Base-by-base conservation (phyloP, 139 green algal species). In the Tetraselmis chui region DNA sequence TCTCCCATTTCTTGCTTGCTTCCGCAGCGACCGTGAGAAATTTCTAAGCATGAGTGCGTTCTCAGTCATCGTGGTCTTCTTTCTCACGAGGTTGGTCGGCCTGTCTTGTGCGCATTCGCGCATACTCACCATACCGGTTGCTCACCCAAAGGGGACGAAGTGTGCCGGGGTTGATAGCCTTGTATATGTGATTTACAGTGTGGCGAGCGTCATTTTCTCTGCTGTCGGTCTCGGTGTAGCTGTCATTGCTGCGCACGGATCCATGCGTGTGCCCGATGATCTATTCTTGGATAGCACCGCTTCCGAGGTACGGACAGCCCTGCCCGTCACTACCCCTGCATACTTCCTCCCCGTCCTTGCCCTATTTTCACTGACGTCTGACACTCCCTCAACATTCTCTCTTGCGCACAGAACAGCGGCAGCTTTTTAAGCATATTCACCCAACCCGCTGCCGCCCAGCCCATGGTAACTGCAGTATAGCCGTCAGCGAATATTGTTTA, bases 241-340 rank as follows among this genome's bases (percentile, higher is more conserved):
- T 5, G 85, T 92, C 29, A 91, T 98, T 26, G 89, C 82, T 1
- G 24, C 90, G 18, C 96, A 99, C 82, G 93, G 90, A 2, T 88
- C 92, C 1, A 81, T 92, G 24, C 84, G 92, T 2, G 88, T 93
- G 77, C 93, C 94, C 28, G 94, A 98, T 83, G 94, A 98, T 80
- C 89, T 98, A 0, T 97, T 98, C 86, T 82, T 92, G 32, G 94
- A 98, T n/a, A n/a, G n/a, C n/a, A n/a, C n/a, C 30, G 94, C 96
- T 22, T 67, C 45, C 11, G 45, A 67, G 18, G 45, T 67, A 18
- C 45, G 45, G n/a, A n/a, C n/a, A n/a, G n/a, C n/a, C n/a, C n/a
- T n/a, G n/a, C n/a, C n/a, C 45, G 5, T 67, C 18, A 67, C 45
- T 67, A 18, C 45, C 45, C 45, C 5, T 67, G 5, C 45, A 5